Base-by-base conservation (phyloP, 2,329 filamentous ascomycete species). In the Helotiales sp. region DNA sequence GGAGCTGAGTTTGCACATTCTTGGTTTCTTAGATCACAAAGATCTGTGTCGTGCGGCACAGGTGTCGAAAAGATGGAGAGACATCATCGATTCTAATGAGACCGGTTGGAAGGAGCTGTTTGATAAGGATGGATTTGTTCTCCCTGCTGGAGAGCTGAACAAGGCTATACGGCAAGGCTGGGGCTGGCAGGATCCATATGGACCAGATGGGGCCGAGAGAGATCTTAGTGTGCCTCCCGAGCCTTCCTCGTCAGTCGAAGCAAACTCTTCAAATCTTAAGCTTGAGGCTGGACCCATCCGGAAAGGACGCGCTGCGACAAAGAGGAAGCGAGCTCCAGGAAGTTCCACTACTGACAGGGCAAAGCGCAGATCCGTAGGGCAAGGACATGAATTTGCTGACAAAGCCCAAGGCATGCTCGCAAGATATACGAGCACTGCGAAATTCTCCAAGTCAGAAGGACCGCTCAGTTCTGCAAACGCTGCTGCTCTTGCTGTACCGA, bases 91-190 rank as follows among this genome's bases (percentile, higher is more conserved):
- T 69, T 89, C 89, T 7, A 93, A 98, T 70, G 95, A 99, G 75
- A 93, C 89, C 48, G 91, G 93, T 13, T 99, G 95, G 95, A 98
- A 96, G 74, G 89, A 93, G 63, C 79, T 97, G 1, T 87, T 99
- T 40, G 92, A 96, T 61, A 81, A 80, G 1, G 92, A 97, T 71
- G 91, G 91, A 0, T 97, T 90, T 72, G 77, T 78, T 27, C 78
- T 99, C 1, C 87, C 91, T 0, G 79, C 87, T 0, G 91, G 90
- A 17, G 95, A 99, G 73, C 79, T 99, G 24, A 86, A 91, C 63
- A 87, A 88, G 66, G 93, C 95, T 29, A 92, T 98, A 55, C 79
- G 80, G 40, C 91, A 98, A 76, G 95, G 95, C 13, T 99, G 95
- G 95, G 95, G 93, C 13, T 99, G 95, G 92, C 95, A 99, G 71